A percentile compares a stretch with the other conserved stretches of the same genome.
Conservation (phyloP, 2,329 filamentous ascomycete genomes). For the Fusarium sp. region DNA sequence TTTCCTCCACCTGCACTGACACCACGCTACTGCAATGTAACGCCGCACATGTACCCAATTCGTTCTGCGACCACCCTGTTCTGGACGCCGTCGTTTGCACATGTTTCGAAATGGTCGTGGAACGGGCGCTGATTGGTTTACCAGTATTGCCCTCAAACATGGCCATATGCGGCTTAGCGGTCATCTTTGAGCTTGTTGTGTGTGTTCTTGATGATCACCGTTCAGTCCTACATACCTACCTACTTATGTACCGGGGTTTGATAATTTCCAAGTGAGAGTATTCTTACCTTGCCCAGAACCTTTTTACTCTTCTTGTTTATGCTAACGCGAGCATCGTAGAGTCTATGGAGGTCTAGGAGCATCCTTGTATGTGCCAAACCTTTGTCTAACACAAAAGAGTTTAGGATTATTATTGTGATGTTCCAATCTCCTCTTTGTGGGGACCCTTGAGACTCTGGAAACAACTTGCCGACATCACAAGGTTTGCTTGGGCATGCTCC, state of each 20-base stretch:
- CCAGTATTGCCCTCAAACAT: conserved; percentile 26
- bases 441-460: conserved; percentile 9
- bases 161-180: conserved; percentile 28
- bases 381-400: not conserved
- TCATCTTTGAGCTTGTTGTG: conserved; percentile 12
- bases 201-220: not conserved
- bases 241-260: not conserved
- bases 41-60: conserved; percentile 26
- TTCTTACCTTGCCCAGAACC: not conserved
- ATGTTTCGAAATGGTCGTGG: conserved; percentile 33
- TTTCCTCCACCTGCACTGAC: conserved; percentile 37
- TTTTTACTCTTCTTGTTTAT: not conserved
- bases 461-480: conserved; percentile 25
- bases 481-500: conserved; percentile 9
- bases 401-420: conserved; percentile 9
- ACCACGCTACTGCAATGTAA: conserved; percentile 30
- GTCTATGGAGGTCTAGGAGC: not conserved
- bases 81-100: conserved; percentile 38
- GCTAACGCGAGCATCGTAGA: not conserved
- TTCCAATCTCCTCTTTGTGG: not conserved
- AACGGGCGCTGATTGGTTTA: conserved; percentile 23
- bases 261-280: not conserved
- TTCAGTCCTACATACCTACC: not conserved
- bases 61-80: conserved; percentile 32
- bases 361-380: not conserved